Evolutionary conservation across 2,329 filamentous ascomycete genomes (phyloP).

Genomic region (Ceratocystiopsis minuta): DNA sequence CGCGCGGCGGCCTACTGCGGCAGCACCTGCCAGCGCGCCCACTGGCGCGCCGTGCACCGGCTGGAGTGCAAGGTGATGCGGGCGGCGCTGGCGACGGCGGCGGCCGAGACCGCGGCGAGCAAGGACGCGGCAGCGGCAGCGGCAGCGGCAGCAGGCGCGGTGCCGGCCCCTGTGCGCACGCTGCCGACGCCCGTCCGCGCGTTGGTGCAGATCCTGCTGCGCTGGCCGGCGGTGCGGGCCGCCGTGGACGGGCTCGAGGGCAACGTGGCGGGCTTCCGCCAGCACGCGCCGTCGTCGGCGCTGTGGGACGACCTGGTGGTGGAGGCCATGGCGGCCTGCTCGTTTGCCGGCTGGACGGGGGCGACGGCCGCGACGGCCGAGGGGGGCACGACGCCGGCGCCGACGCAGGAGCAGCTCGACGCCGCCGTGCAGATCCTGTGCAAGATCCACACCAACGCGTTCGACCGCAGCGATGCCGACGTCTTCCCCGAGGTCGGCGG

Average conservation of each 20-base stretch:
- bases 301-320: slow-evolving; percentile 30
- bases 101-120: slow-evolving; percentile 1
- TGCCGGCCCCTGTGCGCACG: slow-evolving; percentile 12
- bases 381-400: slow-evolving; percentile 11
- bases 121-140: too few species aligned
- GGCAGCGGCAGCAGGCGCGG: neutral
- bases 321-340: slow-evolving; percentile 31
- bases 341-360: slow-evolving; percentile 23
- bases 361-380: slow-evolving; percentile 9
- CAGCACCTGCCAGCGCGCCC: slow-evolving; percentile 31
- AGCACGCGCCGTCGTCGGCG: slow-evolving; percentile 7
- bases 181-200: slow-evolving; percentile 38
- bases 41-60: slow-evolving; percentile 35
- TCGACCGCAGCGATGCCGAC: slow-evolving; percentile 36
- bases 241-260: slow-evolving; percentile 26
- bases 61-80: slow-evolving; percentile 32
- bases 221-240: slow-evolving; percentile 12
- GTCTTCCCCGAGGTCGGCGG: slow-evolving; percentile 14
- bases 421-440: slow-evolving; percentile 31
- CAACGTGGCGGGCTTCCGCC: slow-evolving; percentile 24
- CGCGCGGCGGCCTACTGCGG: slow-evolving; percentile 36
- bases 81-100: slow-evolving; percentile 16
- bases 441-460: slow-evolving; percentile 44
- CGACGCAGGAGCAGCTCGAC: slow-evolving; percentile 12
- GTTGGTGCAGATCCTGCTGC: slow-evolving; percentile 31